Percentiles rank a stretch among this genome's conserved stretches.
phyloP scores from a whole-genome alignment of 2,329 filamentous ascomycete species.

The Stromatinia cepivora region DNA sequence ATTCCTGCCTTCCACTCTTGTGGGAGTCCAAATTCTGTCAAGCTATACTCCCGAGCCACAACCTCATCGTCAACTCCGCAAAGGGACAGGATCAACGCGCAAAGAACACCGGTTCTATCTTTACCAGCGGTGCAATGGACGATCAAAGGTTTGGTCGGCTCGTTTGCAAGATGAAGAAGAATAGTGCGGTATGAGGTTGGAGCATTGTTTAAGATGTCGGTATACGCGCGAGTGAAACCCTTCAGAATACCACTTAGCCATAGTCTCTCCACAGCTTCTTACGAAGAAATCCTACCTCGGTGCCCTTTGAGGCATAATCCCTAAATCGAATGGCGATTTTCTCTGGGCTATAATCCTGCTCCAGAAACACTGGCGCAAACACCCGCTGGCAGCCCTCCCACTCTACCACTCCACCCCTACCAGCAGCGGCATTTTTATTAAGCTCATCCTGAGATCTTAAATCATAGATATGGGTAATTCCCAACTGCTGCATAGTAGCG shows the following conservation, averaged over 20 bases:
- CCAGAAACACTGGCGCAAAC: constrained; percentile 65
- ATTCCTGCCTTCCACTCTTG: constrained; percentile 52
- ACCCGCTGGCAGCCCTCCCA: constrained; percentile 55
- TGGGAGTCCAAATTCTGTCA: constrained; percentile 63
- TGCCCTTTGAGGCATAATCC: constrained; percentile 57
- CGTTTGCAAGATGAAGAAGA: constrained; percentile 40
- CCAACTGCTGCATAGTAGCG: constrained; percentile 52
- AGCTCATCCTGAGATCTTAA: constrained; percentile 64
- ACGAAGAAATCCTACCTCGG: background rate
- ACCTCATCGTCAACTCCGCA: constrained; percentile 59
- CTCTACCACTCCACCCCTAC: constrained; percentile 45
- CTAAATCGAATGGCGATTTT: constrained; percentile 60
- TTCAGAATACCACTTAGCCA: constrained; percentile 32
- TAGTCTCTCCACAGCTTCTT: constrained; percentile 1
- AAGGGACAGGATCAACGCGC: constrained; percentile 64
- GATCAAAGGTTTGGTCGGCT: constrained; percentile 53
- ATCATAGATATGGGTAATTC: constrained; percentile 68
- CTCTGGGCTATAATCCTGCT: constrained; percentile 62
- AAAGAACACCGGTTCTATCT: constrained; percentile 71
- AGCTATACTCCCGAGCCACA: constrained; percentile 67
- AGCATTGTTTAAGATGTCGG: constrained; percentile 57
- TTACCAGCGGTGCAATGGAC: constrained; percentile 78
- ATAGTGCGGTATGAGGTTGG: constrained; percentile 58
- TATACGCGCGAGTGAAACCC: constrained; percentile 66
- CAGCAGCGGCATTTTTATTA: constrained; percentile 43